Evolutionary conservation across 1,284 basidiomycete species (phyloP), one percentile per base, ranked within the genome.

Genomic region (Xerocomus nothofagi): DNA sequence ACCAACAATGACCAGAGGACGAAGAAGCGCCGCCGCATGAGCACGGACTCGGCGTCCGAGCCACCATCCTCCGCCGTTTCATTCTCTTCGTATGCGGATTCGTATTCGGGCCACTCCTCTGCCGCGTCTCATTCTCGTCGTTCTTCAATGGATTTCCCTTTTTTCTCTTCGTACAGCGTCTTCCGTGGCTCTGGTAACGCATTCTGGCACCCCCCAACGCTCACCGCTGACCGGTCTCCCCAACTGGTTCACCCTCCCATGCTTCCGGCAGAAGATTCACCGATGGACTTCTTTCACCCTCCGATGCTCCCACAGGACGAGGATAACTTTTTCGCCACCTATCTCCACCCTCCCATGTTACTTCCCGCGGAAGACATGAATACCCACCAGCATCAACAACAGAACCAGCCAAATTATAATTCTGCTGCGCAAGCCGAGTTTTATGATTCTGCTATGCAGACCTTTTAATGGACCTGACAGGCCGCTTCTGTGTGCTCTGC

Each of bases 141-240:
- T 10, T 77, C 77, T 3, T 82, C 82, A 12, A 76, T 83, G 70
- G 82, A 86, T 34, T 86, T 82, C 58, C 78, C 81, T 0, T 86
- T 81, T 62, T 75, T 73, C 56, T 68, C 71, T 0, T 60, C 66
- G 0, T 67, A 75, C 47, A 76, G 73, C 20, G 72, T 77, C 6
- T 70, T 82, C 24, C 74, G 80, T 10, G 74, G 77, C 7, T 75
- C 75, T 1, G 72, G 74, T 1, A 83, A 78, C 54, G 74, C 80
- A 9, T 82, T 84, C 60, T 88, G 85, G 84, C 86, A 88, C 64
- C 84, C 86, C 3, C 82, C 84, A 6, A 84, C 85, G 76, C 73
- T 84, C 52, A 72, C 79, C 2, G 67, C 69, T 38, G 72, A 74
- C 50, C 69, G 74, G 50, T 80, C 79, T 10, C 78, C 78, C 4